phyloP scores from a whole-genome alignment of 768 basidiomycete species.

The Cystobasidium tubakii region DNA sequence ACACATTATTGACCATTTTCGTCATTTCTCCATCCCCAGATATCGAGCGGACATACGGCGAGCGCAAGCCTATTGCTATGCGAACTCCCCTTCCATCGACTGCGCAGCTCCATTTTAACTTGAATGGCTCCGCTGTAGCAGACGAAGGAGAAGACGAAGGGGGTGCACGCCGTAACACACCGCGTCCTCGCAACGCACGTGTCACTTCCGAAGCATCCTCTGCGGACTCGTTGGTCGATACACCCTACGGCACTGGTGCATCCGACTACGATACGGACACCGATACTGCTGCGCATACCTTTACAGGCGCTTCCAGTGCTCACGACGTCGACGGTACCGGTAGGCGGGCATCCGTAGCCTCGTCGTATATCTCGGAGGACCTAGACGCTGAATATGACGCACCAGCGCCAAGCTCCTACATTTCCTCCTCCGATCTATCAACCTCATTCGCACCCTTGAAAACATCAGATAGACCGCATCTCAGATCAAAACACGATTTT shows the following conservation, averaged over 20 bases:
- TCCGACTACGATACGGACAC: conserved; percentile 11
- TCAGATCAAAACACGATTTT: conserved; percentile 70
- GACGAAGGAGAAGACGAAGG: conserved; percentile 33
- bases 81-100: conserved; percentile 57
- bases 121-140: conserved; percentile 15
- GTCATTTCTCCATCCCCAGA: conserved; percentile 54
- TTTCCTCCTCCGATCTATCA: not conserved
- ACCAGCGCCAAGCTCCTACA: not conserved
- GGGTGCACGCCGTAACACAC: not conserved
- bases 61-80: conserved; percentile 79
- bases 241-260: not conserved
- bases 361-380: conserved; percentile 13
- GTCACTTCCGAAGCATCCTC: conserved; percentile 1
- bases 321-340: not conserved
- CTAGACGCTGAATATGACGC: conserved; percentile 7
- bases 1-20: too few relatives aligned
- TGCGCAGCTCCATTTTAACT: not conserved
- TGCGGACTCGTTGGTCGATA: conserved; percentile 10
- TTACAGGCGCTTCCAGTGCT: not conserved
- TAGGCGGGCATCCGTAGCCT: not conserved
- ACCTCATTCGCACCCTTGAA: not conserved
- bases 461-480: not conserved
- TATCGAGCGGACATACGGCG: conserved; percentile 88
- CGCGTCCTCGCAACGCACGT: not conserved
- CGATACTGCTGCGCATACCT: conserved; percentile 7